Conservation (phyloP, 1,284 basidiomycete genomes). For the Neotropicomus parvogracilis region DNA sequence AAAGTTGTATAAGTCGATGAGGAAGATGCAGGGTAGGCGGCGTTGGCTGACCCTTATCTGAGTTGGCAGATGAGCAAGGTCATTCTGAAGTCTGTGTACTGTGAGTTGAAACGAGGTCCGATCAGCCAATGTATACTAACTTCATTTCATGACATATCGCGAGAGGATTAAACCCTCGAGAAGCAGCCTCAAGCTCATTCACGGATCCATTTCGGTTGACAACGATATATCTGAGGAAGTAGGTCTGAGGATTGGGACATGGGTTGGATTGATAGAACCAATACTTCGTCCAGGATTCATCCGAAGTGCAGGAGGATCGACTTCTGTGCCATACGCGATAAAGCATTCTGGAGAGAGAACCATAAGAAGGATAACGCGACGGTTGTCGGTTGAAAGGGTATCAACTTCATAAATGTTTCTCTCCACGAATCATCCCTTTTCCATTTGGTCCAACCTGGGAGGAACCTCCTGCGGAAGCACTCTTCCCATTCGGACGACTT, state of each 20-base stretch:
- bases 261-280: constrained; percentile 14
- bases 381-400: constrained; percentile 6
- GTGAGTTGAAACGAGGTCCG: constrained; percentile 1
- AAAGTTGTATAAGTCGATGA: constrained; percentile 5
- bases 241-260: not conserved
- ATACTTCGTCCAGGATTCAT: constrained; percentile 79
- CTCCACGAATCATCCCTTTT: constrained; percentile 61
- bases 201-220: constrained; percentile 70
- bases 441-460: constrained; percentile 69
- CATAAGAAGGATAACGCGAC: constrained; percentile 1
- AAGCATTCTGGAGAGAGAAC: constrained; percentile 43
- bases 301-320: constrained; percentile 63
- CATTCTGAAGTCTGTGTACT: constrained; percentile 52
- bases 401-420: constrained; percentile 57
- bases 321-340: constrained; percentile 64
- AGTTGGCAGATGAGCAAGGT: constrained; percentile 60
- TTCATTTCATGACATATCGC: constrained; percentile 69
- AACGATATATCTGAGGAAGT: constrained; percentile 55
- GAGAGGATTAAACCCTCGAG: constrained; percentile 64
- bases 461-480: constrained; percentile 61
- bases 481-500: constrained; percentile 65
- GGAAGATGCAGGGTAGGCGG: constrained; percentile 14
- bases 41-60: constrained; percentile 49
- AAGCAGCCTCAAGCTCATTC: constrained; percentile 63
- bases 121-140: constrained; percentile 37